These are phyloP conservation scores for Candida parachauliodes DNA, from an alignment of 805 yeast species.

Conservation along the genomic window DNA sequence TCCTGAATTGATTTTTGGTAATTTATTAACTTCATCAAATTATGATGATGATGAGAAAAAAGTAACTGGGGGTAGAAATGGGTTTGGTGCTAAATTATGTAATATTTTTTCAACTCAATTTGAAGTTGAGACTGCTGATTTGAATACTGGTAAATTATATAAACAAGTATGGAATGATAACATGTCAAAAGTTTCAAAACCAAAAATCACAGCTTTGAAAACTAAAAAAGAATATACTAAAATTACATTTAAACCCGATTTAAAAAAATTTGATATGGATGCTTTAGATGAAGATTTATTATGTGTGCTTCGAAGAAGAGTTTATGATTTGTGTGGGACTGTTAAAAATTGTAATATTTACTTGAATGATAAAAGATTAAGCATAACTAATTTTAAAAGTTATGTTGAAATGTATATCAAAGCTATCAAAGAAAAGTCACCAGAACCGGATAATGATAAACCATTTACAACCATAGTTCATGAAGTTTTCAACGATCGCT, in stretches of 20 bases:
- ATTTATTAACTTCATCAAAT: slow-evolving; percentile 89
- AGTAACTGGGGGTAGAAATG: slow-evolving; percentile 98
- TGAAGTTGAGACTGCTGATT: slow-evolving; percentile 84
- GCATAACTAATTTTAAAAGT: slow-evolving; percentile 71
- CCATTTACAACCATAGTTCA: slow-evolving; percentile 56
- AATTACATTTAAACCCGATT: slow-evolving; percentile 84
- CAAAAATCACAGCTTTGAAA: slow-evolving; percentile 60
- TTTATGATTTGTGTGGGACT: slow-evolving; percentile 92
- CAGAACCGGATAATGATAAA: slow-evolving; percentile 31
- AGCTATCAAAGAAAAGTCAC: slow-evolving; percentile 57
- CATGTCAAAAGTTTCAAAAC: slow-evolving; percentile 75
- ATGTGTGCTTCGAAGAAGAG: slow-evolving; percentile 87
- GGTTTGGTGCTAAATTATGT: slow-evolving; percentile 96
- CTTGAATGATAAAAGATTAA: slow-evolving; percentile 70
- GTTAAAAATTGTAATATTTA: slow-evolving; percentile 77
- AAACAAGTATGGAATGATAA: slow-evolving; percentile 83
- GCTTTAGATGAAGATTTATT: slow-evolving; percentile 75
- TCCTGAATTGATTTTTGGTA: slow-evolving; percentile 95
- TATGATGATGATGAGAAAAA: slow-evolving; percentile 94
- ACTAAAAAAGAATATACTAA: slow-evolving; percentile 76
- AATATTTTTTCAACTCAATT: slow-evolving; percentile 91
- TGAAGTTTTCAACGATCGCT: slow-evolving; percentile 76
- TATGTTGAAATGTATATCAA: slow-evolving; percentile 88
- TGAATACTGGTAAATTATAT: slow-evolving; percentile 56
- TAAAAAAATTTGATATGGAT: slow-evolving; percentile 81